Base-by-base conservation (phyloP, 345 rosid genomes). In the Lepidium didymum region DNA sequence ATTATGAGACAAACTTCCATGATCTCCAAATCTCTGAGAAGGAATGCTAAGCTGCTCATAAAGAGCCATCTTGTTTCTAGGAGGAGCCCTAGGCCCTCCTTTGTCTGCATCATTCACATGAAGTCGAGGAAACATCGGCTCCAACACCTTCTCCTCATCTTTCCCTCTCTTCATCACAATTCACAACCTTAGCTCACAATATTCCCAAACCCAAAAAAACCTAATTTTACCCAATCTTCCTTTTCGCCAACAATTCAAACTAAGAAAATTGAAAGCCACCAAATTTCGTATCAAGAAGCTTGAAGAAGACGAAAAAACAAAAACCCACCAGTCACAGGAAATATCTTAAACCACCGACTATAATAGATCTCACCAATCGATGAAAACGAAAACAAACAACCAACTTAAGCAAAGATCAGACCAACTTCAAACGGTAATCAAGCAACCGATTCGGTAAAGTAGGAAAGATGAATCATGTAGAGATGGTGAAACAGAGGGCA, bases 21-120 rank as follows among this genome's bases (percentile, higher is more conserved):
- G 76, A 47, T 73, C 72, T 62, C 59, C 78, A 70, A 86, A 85
- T 74, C 92, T 86, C 73, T 89, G 95, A 70, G 95, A 85, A 68
- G 98, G 96, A 44, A 85, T 81, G 62, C 86, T 83, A 29, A 92
- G 92, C 73, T 89, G 98, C 78, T 92, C 98, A 70, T 92, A 92
- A 29, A 89, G 98, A 38, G 98, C 98, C 98, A 92, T 92, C 91
- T 92, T 92, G 75, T 90, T 92, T 85, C 98, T 82, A 16, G 98
- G 96, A 64, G 98, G 98, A n/a, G 91, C 95, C 77, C 95, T 88
- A 8, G 96, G 97, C 55, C 98, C 96, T 76, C 97, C 88, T 78
- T 88, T 92, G 16, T 82, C 96, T 8, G 91, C 76, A 85, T 90
- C 96, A 56, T 90, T 90, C 66, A 92, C 97, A 77, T 90, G 97